Evolutionary conservation across 2,329 filamentous ascomycete genomes (phyloP), one percentile per base, ranked within the genome.

Genomic region (Microsporum ferrugineum): DNA sequence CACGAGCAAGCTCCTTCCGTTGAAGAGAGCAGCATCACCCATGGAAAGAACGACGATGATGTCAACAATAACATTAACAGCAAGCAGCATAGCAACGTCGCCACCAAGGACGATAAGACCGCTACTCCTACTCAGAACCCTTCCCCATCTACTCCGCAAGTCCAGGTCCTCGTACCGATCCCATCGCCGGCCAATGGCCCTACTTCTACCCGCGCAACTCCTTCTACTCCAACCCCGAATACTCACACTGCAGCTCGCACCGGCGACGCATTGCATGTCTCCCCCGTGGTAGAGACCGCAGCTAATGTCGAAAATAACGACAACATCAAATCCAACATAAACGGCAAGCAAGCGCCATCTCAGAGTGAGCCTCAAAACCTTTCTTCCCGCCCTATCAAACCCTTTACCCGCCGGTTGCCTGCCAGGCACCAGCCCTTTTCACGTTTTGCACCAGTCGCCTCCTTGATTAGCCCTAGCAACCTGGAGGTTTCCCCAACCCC

Each of bases 321-420:
- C 10, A 41, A 41, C 12, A 43, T 6, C 34, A 38, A 14, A 12
- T 29, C 5, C 7, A 38, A 31, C 17, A 57, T 41, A 1, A 38
- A 36, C 23, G 33, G 53, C 38, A 41, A 58, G 34, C 34, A 43
- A 41, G 61, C 39, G 17, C 58, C 43, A 17, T 31, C 29, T 49
- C 31, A 59, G 47, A 59, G 58, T 59, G 58, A 59, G 58, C 58
- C n/a, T n/a, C 17, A 59, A 36, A 34, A 36, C 27, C 17, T 39
- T 53, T 53, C 58, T 59, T 49, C 41, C 17, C 56, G 41, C n/a
- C 38, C 41, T 29, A 43, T 59, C 23, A 27, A 36, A 31, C 45
- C 31, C 33, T 31, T 55, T 55, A 31, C 51, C 31, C 51, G 51
- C 51, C 2, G 51, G 51, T 17, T 55, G 14, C 51, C 51, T 55